A percentile compares a stretch with the other conserved stretches of the same genome.
phyloP scores from a whole-genome alignment of 208 protist genomes.

The Phytomonas francai region DNA sequence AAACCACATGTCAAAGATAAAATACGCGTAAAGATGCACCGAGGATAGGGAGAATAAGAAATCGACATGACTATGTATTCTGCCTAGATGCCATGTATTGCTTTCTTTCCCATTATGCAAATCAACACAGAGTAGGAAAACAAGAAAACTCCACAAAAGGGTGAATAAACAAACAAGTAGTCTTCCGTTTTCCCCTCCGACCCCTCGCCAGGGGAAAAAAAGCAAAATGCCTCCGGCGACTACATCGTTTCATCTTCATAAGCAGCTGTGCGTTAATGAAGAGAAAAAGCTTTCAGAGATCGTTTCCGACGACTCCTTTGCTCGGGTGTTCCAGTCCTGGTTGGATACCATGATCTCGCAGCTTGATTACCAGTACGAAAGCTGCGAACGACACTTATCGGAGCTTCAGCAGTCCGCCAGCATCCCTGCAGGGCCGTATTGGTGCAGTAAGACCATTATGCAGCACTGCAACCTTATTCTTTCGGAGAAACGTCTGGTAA shows the following conservation, averaged over 20 bases:
- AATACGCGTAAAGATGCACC: background rate
- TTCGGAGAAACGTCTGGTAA: conserved; percentile 54
- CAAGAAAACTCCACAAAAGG: background rate
- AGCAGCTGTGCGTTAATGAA: conserved; percentile 76
- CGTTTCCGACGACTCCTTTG: conserved; percentile 51
- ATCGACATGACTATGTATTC: background rate
- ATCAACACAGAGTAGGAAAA: background rate
- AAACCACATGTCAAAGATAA: background rate
- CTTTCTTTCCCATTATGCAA: background rate
- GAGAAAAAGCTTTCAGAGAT: conserved; percentile 69
- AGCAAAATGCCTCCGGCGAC: conserved; percentile 29
- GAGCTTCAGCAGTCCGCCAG: conserved; percentile 74
- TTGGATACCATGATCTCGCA: conserved; percentile 72
- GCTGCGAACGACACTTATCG: conserved; percentile 77
- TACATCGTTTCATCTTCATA: conserved; percentile 79
- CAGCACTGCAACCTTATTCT: conserved; percentile 87
- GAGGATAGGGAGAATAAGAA: background rate
- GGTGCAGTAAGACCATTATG: conserved; percentile 82
- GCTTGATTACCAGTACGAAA: conserved; percentile 77
- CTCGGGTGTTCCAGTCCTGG: conserved; percentile 64
- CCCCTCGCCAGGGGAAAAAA: no score
- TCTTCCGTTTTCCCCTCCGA: no score
- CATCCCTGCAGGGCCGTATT: conserved; percentile 61
- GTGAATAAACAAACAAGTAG: background rate
- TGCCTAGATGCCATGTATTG: background rate